Evolutionary conservation across 179 eudicot species (phyloP).

Genomic region (Pouteria campechiana): DNA sequence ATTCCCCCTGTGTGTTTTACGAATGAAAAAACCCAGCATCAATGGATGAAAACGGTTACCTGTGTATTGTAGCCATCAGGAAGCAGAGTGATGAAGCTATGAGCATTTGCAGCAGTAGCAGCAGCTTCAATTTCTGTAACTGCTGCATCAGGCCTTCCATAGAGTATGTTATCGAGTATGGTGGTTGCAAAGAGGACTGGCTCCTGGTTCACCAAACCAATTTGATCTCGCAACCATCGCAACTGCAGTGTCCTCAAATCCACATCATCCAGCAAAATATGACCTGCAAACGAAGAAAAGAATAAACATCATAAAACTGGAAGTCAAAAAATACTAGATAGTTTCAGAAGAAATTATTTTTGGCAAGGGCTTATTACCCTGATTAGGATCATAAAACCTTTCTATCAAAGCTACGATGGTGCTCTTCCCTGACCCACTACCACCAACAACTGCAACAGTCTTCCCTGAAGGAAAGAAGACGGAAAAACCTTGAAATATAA

Average conservation of each 20-base stretch:
- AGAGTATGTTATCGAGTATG: conserved; percentile 85
- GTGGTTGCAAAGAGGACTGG: conserved; percentile 97
- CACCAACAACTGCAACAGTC: conserved; percentile 95
- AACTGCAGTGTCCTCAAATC: conserved; percentile 76
- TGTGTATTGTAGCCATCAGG: conserved; percentile 94
- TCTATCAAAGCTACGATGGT: conserved; percentile 90
- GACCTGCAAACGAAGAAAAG: conserved; percentile 41
- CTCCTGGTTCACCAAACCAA: conserved; percentile 95
- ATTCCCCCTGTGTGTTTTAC: too few relatives aligned
- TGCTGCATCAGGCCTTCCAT: conserved; percentile 86
- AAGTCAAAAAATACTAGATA: not conserved
- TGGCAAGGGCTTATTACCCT: conserved; percentile 55
- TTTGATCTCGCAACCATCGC: conserved; percentile 78
- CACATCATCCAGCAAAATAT: conserved; percentile 73
- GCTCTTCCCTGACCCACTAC: conserved; percentile 98
- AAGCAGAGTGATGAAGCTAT: conserved; percentile 82
- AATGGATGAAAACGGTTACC: conserved; percentile 24
- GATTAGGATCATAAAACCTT: conserved; percentile 92
- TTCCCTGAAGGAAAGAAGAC: conserved; percentile 95
- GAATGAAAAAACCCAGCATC: not conserved
- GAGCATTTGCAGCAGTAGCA: conserved; percentile 91
- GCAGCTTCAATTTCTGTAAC: conserved; percentile 91
- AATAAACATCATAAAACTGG: not conserved
- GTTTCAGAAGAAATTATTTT: too few relatives aligned
- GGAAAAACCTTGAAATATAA: conserved; percentile 81